Evolutionary conservation across 148 eudicot genomes (phyloP).

Genomic region (Arbutus unedo): DNA sequence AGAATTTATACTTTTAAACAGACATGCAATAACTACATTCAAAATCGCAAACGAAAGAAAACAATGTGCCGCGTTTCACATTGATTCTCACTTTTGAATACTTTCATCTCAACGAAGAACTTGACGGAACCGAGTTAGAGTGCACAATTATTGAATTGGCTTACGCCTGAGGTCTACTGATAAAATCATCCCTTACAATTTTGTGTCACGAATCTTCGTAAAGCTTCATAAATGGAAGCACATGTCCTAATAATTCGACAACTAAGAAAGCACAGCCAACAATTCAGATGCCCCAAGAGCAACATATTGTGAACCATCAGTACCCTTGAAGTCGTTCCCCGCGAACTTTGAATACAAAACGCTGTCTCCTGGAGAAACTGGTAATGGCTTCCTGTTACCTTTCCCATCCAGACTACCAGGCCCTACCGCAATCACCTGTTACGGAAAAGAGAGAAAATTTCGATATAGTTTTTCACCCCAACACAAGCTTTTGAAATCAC

Average conservation of each 20-base stretch:
- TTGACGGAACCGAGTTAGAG: background rate
- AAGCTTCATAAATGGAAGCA: background rate
- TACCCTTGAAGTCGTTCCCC: slow-evolving; percentile 79
- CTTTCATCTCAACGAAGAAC: background rate
- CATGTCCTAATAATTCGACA: background rate
- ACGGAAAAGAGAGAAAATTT: background rate
- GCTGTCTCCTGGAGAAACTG: slow-evolving; percentile 64
- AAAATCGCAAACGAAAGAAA: background rate
- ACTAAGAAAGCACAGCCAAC: slow-evolving; percentile 81
- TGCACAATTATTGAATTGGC: background rate
- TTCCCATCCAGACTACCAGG: slow-evolving; percentile 73
- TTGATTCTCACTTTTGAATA: background rate
- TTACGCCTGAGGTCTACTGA: background rate
- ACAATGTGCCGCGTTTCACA: background rate
- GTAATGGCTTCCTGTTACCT: slow-evolving; percentile 60
- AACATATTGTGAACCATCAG: slow-evolving; percentile 72
- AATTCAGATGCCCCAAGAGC: slow-evolving; percentile 69
- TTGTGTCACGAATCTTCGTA: background rate
- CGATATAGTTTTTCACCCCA: background rate
- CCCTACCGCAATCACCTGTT: slow-evolving; percentile 76
- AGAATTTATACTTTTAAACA: background rate
- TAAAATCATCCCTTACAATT: background rate
- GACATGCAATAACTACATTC: background rate
- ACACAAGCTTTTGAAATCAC: background rate
- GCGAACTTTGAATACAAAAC: slow-evolving; percentile 85